A percentile compares a stretch with the other conserved stretches of the same genome.
Evolutionary conservation across 345 rosid species (phyloP).

Genomic region (Euphorbia peplus): DNA sequence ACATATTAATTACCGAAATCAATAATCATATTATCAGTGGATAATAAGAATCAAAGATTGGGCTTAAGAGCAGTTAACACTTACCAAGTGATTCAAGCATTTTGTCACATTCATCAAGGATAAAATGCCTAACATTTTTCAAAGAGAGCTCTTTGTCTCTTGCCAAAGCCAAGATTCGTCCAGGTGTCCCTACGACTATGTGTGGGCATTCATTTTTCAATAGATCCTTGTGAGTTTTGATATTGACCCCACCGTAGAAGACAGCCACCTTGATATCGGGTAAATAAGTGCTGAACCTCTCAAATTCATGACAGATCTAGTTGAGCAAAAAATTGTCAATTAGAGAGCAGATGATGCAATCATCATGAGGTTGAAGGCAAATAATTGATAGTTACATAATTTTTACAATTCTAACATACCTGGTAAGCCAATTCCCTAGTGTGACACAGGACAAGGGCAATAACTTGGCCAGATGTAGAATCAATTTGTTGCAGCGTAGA

Average conservation of each 20-base stretch:
- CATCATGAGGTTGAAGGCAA: background rate
- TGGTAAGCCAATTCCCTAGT: slow-evolving; percentile 98
- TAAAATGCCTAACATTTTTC: slow-evolving; percentile 99
- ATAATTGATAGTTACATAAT: background rate
- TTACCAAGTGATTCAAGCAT: slow-evolving; percentile 99
- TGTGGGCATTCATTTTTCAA: slow-evolving; percentile 99
- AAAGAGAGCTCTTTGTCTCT: slow-evolving; percentile 93
- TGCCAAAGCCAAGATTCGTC: slow-evolving; percentile 81
- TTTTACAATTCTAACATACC: slow-evolving; percentile 32
- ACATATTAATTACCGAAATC: background rate
- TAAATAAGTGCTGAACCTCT: slow-evolving; percentile 92
- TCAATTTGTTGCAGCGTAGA: slow-evolving; percentile 92
- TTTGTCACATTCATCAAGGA: slow-evolving; percentile 98
- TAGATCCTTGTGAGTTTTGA: slow-evolving; percentile 82
- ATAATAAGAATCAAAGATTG: background rate
- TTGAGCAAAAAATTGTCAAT: background rate
- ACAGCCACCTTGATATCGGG: slow-evolving; percentile 91
- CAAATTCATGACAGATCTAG: slow-evolving; percentile 93
- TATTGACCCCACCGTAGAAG: slow-evolving; percentile 93
- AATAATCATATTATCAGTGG: background rate
- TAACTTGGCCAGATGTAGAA: slow-evolving; percentile 84
- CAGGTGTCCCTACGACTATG: slow-evolving; percentile 98
- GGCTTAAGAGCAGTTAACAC: background rate
- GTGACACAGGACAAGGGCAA: slow-evolving; percentile 89
- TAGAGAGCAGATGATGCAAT: background rate